Evolutionary conservation across 495 filamentous ascomycete genomes (phyloP), one percentile per base, ranked within the genome.

Genomic region (Sphaerosporella brunnea): DNA sequence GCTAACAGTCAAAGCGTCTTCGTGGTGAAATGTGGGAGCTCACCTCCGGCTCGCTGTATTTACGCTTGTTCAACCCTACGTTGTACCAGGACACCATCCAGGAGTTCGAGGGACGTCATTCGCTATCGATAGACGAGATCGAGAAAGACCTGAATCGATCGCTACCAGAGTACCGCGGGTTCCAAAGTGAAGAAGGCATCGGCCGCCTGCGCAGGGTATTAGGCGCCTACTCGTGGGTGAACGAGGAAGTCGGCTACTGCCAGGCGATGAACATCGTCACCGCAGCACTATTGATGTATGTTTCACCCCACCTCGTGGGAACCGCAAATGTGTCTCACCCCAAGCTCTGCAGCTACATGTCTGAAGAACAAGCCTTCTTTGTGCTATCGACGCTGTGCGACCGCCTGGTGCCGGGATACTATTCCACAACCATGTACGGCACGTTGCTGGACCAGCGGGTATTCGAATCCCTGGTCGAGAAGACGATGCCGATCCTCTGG

Each of bases 231-330:
- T 93, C 84, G 63, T 97, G 90, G 90, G 82, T 74, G 19, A 85
- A 97, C 57, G 74, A 82, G 38, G 83, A 93, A 51, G 86, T 97
- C 32, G 90, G 90, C 21, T 97, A 97, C 62, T 97, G 90, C 62
- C 90, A 97, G 63, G 90, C 90, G 19, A 97, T 97, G 90, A 97
- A 97, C 60, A 97, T 97, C 51, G 90, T 97, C 15, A 87, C 93
- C 4, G 90, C 90, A 15, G 90, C 90, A 7, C 63, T 97, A 45
- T 70, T 97, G 30, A 97, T 97, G 68, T 82, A 67, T 36, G 71
- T 59, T n/a, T 9, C 20, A n/a, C n/a, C n/a, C n/a, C n/a, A n/a
- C n/a, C n/a, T n/a, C n/a, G n/a, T n/a, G n/a, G n/a, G n/a, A n/a
- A n/a, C n/a, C n/a, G n/a, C n/a, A n/a, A n/a, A n/a, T n/a, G n/a